Conservation (phyloP, 2,329 filamentous ascomycete species). For the Aspergillus sergii region DNA sequence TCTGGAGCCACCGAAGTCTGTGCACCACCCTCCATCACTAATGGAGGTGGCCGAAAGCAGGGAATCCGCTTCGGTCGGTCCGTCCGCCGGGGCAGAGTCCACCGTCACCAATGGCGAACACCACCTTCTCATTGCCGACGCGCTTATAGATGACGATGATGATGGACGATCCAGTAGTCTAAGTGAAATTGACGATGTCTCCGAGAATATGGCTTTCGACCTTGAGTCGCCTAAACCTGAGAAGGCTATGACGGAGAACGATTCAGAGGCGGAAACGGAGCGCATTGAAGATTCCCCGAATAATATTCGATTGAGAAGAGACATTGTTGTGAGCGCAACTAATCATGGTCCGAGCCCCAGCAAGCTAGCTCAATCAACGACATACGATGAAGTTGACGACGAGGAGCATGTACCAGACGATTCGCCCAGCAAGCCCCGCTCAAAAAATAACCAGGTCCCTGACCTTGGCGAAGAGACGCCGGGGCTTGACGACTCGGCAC, state of each 20-base stretch:
- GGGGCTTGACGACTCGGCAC: slow-evolving; percentile 29
- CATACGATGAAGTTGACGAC: slow-evolving; percentile 51
- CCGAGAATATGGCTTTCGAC: slow-evolving; percentile 63
- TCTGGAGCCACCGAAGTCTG: background rate
- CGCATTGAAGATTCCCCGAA: slow-evolving; percentile 86
- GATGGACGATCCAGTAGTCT: slow-evolving; percentile 75
- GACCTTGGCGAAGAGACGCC: slow-evolving; percentile 24
- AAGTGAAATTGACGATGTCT: slow-evolving; percentile 86
- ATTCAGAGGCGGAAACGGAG: slow-evolving; percentile 91
- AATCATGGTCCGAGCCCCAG: slow-evolving; percentile 70
- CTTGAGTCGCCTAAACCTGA: slow-evolving; percentile 54
- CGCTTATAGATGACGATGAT: slow-evolving; percentile 65
- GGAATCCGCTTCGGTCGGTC: slow-evolving; percentile 39
- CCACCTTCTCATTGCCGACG: slow-evolving; percentile 44
- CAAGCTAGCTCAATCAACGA: slow-evolving; percentile 68
- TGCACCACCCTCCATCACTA: slow-evolving; percentile 10
- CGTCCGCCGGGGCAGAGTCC: slow-evolving; percentile 35
- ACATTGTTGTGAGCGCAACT: slow-evolving; percentile 63
- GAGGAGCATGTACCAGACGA: slow-evolving; percentile 49
- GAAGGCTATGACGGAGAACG: slow-evolving; percentile 59
- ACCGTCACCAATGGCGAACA: slow-evolving; percentile 40
- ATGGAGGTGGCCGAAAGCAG: slow-evolving; percentile 47
- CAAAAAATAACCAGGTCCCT: slow-evolving; percentile 35
- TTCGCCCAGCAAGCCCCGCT: slow-evolving; percentile 43
- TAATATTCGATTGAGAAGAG: slow-evolving; percentile 60